Base-by-base conservation (phyloP, 1,284 basidiomycete genomes). In the Golubevia sp. region DNA sequence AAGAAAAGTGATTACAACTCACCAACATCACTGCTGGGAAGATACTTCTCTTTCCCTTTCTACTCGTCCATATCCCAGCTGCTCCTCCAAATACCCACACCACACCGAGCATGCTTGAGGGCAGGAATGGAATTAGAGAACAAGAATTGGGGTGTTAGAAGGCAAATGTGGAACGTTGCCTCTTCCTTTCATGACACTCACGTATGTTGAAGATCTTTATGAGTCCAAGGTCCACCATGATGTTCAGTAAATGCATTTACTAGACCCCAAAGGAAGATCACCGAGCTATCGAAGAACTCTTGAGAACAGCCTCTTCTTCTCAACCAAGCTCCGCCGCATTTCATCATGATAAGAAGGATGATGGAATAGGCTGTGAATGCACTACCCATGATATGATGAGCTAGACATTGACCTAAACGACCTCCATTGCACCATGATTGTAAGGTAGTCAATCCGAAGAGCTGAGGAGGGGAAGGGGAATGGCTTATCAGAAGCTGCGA, bases 141-240 rank as follows among this genome's bases (percentile, higher is more conserved):
- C 21, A 87, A 25, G 24, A 44, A 23, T 23, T 13, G 8, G 18
- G 56, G 18, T 7, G 38, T 18, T 49, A 23, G 20, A 49, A 49
- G 18, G 48, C 48, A 23, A 49, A 49, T 18, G 18, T 23, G 20
- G 20, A 49, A 23, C 20, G 48, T 23, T 23, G 48, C 18, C 20
- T 49, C 0, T 18, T 54, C 15, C 21, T 24, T 20, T 55, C 26
- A 50, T 15, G 8, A 64, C 67, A 44, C 53, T 74, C 74, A 72
- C 91, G 93, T 95, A 83, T 97, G 93, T 77, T 97, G 94, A 91
- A 96, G 91, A 80, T 97, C 92, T 84, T 96, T 95, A 68, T 91
- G 91, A 7, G 92, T 92, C 93, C 93, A 94, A 1, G 79, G 84
- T 21, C 87, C 86, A 23, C 92, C 92, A 61, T 89, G 91, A 34